A percentile compares a stretch with the other conserved stretches of the same genome.
phyloP scores from a whole-genome alignment of 306 rosid species.

The Medicago truncatula region DNA sequence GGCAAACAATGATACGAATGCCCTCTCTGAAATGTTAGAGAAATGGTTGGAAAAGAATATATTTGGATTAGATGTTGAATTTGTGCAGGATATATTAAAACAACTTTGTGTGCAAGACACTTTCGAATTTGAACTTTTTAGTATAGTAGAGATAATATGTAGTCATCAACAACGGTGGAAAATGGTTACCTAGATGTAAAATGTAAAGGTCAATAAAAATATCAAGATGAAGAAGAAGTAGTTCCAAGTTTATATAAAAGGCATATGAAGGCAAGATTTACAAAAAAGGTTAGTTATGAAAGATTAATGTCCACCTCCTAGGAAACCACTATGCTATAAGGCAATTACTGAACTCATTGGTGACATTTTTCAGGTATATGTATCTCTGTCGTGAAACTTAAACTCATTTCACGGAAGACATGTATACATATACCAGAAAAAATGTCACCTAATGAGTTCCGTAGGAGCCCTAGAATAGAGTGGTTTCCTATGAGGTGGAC shows the following conservation, averaged over 20 bases:
- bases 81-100: too few species aligned
- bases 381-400: constrained; percentile 29
- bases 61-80: too few species aligned
- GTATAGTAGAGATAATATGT: too few species aligned
- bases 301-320: constrained; percentile 73
- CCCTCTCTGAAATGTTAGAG: too few species aligned
- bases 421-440: constrained; percentile 71
- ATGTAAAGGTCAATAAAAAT: too few species aligned
- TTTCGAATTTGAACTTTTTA: too few species aligned
- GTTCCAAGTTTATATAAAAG: constrained; percentile 9
- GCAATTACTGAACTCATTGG: constrained; percentile 76
- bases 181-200: too few species aligned
- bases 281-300: constrained; percentile 40
- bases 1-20: too few species aligned
- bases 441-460: constrained; percentile 80
- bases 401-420: constrained; percentile 25
- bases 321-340: constrained; percentile 73
- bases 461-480: constrained; percentile 70
- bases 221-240: too few species aligned
- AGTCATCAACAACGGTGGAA: too few species aligned
- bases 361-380: constrained; percentile 85
- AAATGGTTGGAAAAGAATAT: too few species aligned
- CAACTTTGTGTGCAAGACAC: too few species aligned
- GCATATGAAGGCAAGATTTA: constrained; percentile 52
- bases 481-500: constrained; percentile 87